Evolutionary conservation across 78 protist species (phyloP), one percentile per base, ranked within the genome.

Genomic region (Goniomonas avonlea): DNA sequence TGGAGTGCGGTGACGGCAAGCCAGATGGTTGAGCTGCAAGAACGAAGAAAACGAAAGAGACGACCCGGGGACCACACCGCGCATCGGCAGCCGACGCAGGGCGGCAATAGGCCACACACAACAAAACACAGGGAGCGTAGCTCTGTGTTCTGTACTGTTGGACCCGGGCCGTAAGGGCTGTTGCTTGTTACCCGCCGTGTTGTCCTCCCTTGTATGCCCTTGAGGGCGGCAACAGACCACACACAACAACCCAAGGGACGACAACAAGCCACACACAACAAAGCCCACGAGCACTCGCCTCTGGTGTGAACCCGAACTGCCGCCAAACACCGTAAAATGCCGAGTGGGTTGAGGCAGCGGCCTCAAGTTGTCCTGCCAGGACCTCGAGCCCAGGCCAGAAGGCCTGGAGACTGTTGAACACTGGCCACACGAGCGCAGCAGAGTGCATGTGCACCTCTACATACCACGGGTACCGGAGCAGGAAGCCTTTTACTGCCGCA

Each of bases 321-420:
- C 71, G 39, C 71, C 71, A 63, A 20, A 63, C 71, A 25, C 71
- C 71, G 13, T 63, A 63, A 37, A 63, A 63, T 5, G 71, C 71
- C 9, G 38, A 31, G 37, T 63, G 71, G 47, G 71, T 63, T 27
- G 32, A 39, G 20, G 50, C 43, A 1, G 47, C 71, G 71, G 32
- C 71, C 15, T 37, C 17, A 2, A 63, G 4, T 39, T 63, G 32
- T 39, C 71, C 71, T 15, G 71, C 71, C 3, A 63, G 39, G 7
- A 63, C 71, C 45, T 63, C 71, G 37, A 63, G 11, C 29, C 47
- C 71, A 2, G 71, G 71, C 71, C 71, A 63, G 71, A 63, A 63
- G 37, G 71, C 15, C 45, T 63, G 71, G 37, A 63, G 71, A 39
- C 47, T 27, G 71, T 63, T 63, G 71, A 21, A 63, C 47, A 63